Evolutionary conservation across 2,329 filamentous ascomycete species (phyloP).

Genomic region (Talaromyces piceae): DNA sequence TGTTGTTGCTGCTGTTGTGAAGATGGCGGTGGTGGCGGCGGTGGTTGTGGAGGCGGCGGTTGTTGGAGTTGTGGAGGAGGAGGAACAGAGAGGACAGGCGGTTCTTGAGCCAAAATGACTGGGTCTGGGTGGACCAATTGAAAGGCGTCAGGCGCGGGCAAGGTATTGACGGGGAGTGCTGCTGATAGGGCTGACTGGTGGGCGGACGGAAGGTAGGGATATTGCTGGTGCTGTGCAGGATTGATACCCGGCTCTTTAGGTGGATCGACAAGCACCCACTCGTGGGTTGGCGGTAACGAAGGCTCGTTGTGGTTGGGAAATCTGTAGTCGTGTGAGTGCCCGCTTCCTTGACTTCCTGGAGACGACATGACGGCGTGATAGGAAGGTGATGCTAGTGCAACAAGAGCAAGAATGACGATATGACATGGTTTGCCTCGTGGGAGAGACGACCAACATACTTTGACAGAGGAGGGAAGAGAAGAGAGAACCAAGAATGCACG

Average conservation of each 20-base stretch:
- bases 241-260: neutral
- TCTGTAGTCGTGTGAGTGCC: conserved; percentile 9
- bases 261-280: neutral
- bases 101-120: neutral
- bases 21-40: neutral
- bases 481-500: neutral
- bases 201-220: neutral
- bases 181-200: conserved; percentile 1
- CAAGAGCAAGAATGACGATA: neutral
- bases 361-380: conserved; percentile 3
- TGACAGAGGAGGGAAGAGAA: too few relatives aligned
- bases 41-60: neutral
- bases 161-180: neutral
- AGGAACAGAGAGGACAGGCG: neutral
- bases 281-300: neutral
- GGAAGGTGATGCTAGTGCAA: neutral
- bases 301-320: neutral
- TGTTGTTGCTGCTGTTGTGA: neutral
- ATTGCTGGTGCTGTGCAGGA: neutral
- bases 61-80: neutral
- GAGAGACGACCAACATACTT: conserved; percentile 9
- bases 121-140: neutral
- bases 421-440: conserved; percentile 4
- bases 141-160: neutral
- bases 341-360: conserved; percentile 2